phyloP scores from a whole-genome alignment of 345 rosid species.

The Lenwebbia sp. region DNA sequence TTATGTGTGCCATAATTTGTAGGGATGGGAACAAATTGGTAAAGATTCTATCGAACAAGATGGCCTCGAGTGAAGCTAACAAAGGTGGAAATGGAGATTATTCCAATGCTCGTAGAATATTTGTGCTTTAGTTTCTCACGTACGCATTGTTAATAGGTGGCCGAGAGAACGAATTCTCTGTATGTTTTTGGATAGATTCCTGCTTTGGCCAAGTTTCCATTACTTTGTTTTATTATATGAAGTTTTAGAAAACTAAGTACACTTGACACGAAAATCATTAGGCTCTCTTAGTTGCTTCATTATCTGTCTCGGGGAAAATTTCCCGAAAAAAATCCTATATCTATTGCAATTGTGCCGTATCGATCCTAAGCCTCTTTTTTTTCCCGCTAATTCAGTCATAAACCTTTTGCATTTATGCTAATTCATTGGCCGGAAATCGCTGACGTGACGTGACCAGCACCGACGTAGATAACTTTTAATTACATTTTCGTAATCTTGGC shows the following conservation, averaged over 20 bases:
- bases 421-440: too few relatives aligned
- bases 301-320: not conserved
- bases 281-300: not conserved
- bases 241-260: not conserved
- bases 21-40: not conserved
- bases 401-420: too few relatives aligned
- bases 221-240: not conserved
- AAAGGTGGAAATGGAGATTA: not conserved
- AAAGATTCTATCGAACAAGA: not conserved
- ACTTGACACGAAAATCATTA: not conserved
- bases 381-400: too few relatives aligned
- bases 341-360: too few relatives aligned
- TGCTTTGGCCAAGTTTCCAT: not conserved
- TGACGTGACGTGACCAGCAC: too few relatives aligned
- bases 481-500: not conserved
- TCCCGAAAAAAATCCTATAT: too few relatives aligned
- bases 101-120: not conserved
- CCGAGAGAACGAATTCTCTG: not conserved
- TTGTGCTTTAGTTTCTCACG: not conserved
- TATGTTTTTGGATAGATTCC: not conserved
- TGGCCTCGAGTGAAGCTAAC: not conserved
- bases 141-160: not conserved
- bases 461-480: too few relatives aligned
- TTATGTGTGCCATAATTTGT: not conserved
- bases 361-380: too few relatives aligned